phyloP scores from a whole-genome alignment of 148 eudicot species.

The Polygonum aviculare region DNA sequence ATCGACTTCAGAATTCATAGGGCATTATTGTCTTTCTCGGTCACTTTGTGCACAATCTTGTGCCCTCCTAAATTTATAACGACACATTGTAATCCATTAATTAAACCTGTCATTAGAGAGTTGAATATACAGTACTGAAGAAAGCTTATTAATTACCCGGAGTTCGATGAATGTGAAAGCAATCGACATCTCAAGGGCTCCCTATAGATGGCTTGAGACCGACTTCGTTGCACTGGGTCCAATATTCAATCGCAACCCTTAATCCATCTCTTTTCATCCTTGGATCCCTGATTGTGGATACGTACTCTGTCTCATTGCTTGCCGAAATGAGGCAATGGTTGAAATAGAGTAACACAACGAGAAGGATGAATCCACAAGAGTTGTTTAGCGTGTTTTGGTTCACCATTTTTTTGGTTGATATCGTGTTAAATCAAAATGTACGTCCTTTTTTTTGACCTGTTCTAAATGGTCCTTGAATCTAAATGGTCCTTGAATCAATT shows the following conservation, averaged over 20 bases:
- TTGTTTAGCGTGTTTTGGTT: neutral
- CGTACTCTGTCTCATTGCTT: neutral
- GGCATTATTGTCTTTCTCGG: constrained; percentile 33
- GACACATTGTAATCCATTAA: neutral
- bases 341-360: neutral
- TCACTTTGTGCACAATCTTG: constrained; percentile 22
- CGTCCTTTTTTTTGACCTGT: too few relatives aligned
- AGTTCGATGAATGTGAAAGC: constrained; percentile 17
- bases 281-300: constrained; percentile 25
- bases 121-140: too few relatives aligned
- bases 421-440: neutral
- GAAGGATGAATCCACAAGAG: neutral
- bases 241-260: constrained; percentile 35
- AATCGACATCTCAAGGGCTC: constrained; percentile 30
- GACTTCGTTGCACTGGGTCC: constrained; percentile 52
- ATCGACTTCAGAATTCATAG: constrained; percentile 28
- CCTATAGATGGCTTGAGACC: constrained; percentile 27
- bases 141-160: neutral
- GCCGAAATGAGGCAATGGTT: neutral
- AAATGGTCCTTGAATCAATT: neutral
- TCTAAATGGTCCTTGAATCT: neutral
- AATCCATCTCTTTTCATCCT: constrained; percentile 37
- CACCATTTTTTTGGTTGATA: neutral
- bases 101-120: too few relatives aligned
- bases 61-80: neutral